Evolutionary conservation across 2,329 filamentous ascomycete genomes (phyloP), one percentile per base, ranked within the genome.

Genomic region (Chrysoporthe cubensis): DNA sequence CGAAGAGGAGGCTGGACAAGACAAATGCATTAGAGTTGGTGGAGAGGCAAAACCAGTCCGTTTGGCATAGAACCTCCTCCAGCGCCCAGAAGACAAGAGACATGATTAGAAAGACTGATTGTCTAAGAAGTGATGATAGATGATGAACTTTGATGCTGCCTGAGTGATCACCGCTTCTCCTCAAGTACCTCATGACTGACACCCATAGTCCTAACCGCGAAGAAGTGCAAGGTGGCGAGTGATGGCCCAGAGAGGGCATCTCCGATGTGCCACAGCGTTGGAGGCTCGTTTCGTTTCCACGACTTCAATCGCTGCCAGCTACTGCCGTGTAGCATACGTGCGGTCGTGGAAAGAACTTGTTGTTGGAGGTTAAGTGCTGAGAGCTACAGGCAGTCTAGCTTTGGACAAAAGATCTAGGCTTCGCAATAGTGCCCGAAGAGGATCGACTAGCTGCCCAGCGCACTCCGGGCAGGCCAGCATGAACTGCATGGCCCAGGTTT

Each of bases 61-160:
- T 69, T 69, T 70, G 69, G 69, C 69, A 70, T 70, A 70, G 69
- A 70, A 66, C 64, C 62, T 68, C 60, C 42, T 50, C 62, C 63
- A 62, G 46, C 58, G 58, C 65, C 46, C 65, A 62, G 65, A 64
- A 70, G 69, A 70, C 65, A 70, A 65, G 66, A 69, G 67, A 69
- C 67, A 69, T 70, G 67, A 65, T 67, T 69, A 70, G 69, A 69
- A 62, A 66, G 62, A 59, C 26, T 60, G 64, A 14, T 34, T 42
- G 42, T 32, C 48, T 34, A 26, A 32, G 11, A 18, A 46, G 18
- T 46, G 21, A 9, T 34, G 42, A 32, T 26, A 21, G 4, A 57
- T 57, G 32, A n/a, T 40, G 54, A 7, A 32, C 34, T 37, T 11
- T n/a, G 34, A 40, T 57, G 4, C n/a, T 57, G 54, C 13, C 34